phyloP scores from a whole-genome alignment of 129 eudicot genomes.

The Tagetes erecta region DNA sequence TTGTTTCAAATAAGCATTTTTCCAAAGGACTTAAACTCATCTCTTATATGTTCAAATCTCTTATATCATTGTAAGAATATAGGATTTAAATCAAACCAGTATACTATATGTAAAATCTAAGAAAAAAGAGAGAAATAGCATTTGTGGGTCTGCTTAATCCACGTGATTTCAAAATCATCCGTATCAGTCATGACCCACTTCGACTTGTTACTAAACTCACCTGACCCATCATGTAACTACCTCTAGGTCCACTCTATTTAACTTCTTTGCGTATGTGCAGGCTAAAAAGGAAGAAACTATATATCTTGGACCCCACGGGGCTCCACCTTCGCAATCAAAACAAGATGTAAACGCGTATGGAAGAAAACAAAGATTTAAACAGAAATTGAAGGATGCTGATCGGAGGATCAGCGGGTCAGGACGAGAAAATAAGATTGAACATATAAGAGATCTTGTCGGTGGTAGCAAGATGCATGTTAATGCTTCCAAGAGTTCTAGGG shows the following conservation, averaged over 20 bases:
- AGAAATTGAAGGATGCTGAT: constrained; percentile 89
- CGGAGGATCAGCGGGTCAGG: constrained; percentile 54
- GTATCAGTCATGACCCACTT: background rate
- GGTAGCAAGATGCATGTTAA: constrained; percentile 45
- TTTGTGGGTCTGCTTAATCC: background rate
- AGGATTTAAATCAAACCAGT: background rate
- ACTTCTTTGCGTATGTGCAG: constrained; percentile 37
- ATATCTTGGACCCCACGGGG: constrained; percentile 97
- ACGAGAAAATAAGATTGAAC: constrained; percentile 78
- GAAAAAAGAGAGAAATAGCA: background rate
- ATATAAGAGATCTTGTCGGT: constrained; percentile 83
- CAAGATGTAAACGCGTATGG: constrained; percentile 61
- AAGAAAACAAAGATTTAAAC: constrained; percentile 82
- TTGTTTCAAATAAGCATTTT: background rate
- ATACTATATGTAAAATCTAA: background rate
- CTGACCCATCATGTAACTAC: background rate
- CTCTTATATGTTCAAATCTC: too few species aligned
- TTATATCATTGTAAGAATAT: background rate
- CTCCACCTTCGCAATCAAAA: constrained; percentile 79
- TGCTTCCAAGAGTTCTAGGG: constrained; percentile 59
- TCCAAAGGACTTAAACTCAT: too few species aligned
- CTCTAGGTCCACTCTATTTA: background rate
- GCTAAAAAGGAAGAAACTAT: constrained; percentile 64
- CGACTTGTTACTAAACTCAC: background rate
- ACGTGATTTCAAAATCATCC: background rate